phyloP scores from a whole-genome alignment of 805 yeast species.

The Naumovozyma dairenensis region DNA sequence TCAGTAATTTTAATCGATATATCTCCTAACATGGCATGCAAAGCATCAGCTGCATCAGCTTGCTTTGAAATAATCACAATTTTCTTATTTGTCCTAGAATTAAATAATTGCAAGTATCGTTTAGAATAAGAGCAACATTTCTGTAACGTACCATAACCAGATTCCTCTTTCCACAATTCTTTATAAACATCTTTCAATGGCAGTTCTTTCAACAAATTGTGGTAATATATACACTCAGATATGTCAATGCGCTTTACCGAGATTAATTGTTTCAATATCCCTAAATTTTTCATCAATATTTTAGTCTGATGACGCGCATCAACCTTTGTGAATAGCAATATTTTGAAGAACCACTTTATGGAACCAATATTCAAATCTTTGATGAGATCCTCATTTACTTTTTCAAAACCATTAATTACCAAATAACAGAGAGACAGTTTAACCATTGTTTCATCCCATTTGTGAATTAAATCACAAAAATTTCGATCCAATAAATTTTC shows the following conservation, averaged over 20 bases:
- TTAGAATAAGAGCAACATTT: neutral
- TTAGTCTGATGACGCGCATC: neutral
- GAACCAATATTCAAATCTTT: no score
- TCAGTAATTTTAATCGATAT: neutral
- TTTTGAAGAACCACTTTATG: neutral
- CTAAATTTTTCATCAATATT: neutral
- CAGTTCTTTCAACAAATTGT: neutral
- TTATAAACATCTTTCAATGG: neutral
- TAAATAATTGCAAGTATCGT: neutral
- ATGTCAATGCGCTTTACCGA: neutral
- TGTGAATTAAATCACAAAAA: no score
- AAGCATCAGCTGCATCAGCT: neutral
- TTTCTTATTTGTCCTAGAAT: neutral
- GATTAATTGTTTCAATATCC: neutral
- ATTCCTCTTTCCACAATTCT: neutral
- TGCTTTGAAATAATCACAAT: neutral
- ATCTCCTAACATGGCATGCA: neutral
- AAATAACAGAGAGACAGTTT: no score
- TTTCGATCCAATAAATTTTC: no score
- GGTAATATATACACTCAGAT: neutral
- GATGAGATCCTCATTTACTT: no score
- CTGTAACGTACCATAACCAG: neutral
- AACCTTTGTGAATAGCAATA: neutral
- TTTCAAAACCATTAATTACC: no score
- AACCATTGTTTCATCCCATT: no score